Percentiles rank a stretch among this genome's conserved stretches.
Evolutionary conservation across 371 early-diverging fungal genomes (phyloP).

Genomic region (Actinomortierella ambigua): DNA sequence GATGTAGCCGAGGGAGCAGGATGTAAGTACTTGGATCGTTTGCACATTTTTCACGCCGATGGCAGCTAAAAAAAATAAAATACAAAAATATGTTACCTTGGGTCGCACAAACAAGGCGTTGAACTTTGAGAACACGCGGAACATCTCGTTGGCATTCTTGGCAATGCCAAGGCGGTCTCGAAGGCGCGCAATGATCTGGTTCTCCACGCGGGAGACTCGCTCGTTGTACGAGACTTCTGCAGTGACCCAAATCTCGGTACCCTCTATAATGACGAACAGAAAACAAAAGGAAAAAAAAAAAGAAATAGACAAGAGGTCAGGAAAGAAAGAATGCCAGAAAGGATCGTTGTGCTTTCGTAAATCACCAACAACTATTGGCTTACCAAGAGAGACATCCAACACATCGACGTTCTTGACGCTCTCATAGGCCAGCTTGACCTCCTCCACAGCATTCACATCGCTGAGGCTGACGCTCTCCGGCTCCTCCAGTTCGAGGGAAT

Average conservation of each 20-base stretch:
- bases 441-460: slow-evolving; percentile 85
- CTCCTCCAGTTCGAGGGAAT: slow-evolving; percentile 58
- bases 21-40: too few relatives aligned
- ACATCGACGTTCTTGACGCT: slow-evolving; percentile 93
- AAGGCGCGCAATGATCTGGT: slow-evolving; percentile 94
- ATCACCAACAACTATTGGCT: not conserved
- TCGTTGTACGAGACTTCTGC: slow-evolving; percentile 95
- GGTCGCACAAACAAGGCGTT: slow-evolving; percentile 98
- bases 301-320: not conserved
- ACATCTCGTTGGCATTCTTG: slow-evolving; percentile 98
- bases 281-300: slow-evolving; percentile 2
- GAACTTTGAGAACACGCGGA: slow-evolving; percentile 98
- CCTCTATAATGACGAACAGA: slow-evolving; percentile 60
- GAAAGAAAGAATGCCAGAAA: not conserved
- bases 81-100: slow-evolving; percentile 57
- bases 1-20: not conserved
- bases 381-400: slow-evolving; percentile 86
- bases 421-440: slow-evolving; percentile 93
- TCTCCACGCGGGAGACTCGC: slow-evolving; percentile 94
- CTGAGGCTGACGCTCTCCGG: slow-evolving; percentile 63
- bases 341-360: too few relatives aligned
- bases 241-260: slow-evolving; percentile 91
- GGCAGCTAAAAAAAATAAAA: slow-evolving; percentile 1
- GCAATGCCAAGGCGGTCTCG: slow-evolving; percentile 94
- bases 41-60: too few relatives aligned